Percentiles rank a stretch among this genome's conserved stretches.
phyloP scores from a whole-genome alignment of 192 early-diverging fungal genomes.

The Polychytrium aggregatum region DNA sequence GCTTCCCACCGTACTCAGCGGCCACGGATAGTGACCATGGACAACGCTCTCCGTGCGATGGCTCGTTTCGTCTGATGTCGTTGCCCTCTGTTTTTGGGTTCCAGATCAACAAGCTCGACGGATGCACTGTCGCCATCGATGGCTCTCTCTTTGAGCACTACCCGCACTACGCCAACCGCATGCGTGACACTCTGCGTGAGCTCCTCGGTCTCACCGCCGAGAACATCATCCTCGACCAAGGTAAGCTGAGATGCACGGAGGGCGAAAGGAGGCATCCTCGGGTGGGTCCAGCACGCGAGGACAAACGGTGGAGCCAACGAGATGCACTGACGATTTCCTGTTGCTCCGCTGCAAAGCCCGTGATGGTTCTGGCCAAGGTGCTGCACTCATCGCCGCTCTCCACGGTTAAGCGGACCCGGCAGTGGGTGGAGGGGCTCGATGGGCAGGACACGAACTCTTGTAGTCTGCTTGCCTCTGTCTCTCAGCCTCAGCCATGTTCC shows the following conservation, averaged over 20 bases:
- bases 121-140: constrained; percentile 77
- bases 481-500: too few relatives aligned
- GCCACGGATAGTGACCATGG: too few relatives aligned
- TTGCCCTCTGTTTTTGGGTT: too few relatives aligned
- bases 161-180: constrained; percentile 67
- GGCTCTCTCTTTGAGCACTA: constrained; percentile 88
- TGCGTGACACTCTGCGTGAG: constrained; percentile 60
- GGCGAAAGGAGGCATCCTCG: neutral
- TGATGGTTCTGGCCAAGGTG: constrained; percentile 70
- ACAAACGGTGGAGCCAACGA: too few relatives aligned
- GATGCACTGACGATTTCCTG: too few relatives aligned
- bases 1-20: too few relatives aligned
- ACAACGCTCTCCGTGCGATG: too few relatives aligned
- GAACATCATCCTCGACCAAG: constrained; percentile 60
- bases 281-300: constrained; percentile 4
- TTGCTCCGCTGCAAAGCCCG: constrained; percentile 13
- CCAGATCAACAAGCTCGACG: constrained; percentile 44
- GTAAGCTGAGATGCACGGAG: constrained; percentile 10
- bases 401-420: too few relatives aligned
- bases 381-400: constrained; percentile 37
- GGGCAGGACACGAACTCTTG: too few relatives aligned
- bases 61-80: too few relatives aligned
- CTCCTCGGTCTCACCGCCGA: constrained; percentile 55
- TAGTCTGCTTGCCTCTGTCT: too few relatives aligned
- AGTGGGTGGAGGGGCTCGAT: too few relatives aligned